Evolutionary conservation across 139 green algal genomes (phyloP), one percentile per base, ranked within the genome.

Genomic region (Choricystis sp.): DNA sequence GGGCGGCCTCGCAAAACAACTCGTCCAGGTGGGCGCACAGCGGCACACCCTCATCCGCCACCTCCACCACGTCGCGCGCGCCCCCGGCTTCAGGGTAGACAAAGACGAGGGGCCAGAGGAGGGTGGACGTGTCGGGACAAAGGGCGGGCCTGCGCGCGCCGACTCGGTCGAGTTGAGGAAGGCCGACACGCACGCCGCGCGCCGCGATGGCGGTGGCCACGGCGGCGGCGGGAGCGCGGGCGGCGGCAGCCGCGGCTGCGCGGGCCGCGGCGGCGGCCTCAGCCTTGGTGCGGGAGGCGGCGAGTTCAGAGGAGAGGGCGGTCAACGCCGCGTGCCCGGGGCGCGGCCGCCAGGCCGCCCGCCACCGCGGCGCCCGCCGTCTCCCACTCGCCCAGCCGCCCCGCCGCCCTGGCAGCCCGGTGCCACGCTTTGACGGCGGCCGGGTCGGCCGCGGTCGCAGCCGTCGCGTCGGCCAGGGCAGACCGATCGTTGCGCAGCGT

Each of bases 81-180:
- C 85, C 85, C 31, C 59, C 70, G 26, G 68, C 72, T 68, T 96
- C 88, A 0, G 85, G 82, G 70, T 96, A 97, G 55, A 94, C 72
- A 57, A 96, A 78, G 66, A 96, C 49, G 55, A 90, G 78, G 0
- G 90, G 89, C 85, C 84, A 96, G 64, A 83, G 77, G 19, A 71
- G 26, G 16, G 79, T 76, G 1, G 81, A 67, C 2, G 57, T 63
- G 21, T 87, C 74, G n/a, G n/a, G n/a, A n/a, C n/a, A n/a, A 28
- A 93, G 30, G 19, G 49, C 62, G 3, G 87, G 83, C 71, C 77
- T 79, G 22, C 61, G 62, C 55, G 23, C 26, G 56, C 29, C 26
- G 29, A 2, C 0, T 24, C 20, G 1, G 49, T 23, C 23, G 56
- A 59, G 16, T 25, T 59, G 23, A 25, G 22, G n/a, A 5, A 25